Evolutionary conservation across 306 rosid genomes (phyloP).

Genomic region (Lagenaria siceraria): DNA sequence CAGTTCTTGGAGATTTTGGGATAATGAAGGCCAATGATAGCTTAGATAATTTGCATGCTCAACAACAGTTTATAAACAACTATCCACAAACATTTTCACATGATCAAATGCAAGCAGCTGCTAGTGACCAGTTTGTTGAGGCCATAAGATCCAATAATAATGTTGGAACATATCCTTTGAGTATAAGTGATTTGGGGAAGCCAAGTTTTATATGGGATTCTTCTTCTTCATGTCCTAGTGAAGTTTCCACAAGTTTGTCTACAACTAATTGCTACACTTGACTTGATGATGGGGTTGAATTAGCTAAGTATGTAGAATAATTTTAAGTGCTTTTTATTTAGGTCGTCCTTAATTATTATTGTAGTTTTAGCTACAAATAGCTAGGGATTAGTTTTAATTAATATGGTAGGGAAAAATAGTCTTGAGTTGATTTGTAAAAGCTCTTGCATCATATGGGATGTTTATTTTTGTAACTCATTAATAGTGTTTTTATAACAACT

Average conservation of each 20-base stretch:
- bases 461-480: no score
- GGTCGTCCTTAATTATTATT: background rate
- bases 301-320: background rate
- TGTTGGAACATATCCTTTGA: background rate
- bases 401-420: background rate
- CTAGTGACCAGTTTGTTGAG: conserved; percentile 1
- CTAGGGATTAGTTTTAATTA: background rate
- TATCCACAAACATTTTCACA: background rate
- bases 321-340: background rate
- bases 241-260: conserved; percentile 4
- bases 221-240: conserved; percentile 9
- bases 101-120: background rate
- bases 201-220: conserved; percentile 2
- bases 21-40: conserved; percentile 12
- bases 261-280: conserved; percentile 7
- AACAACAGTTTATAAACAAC: background rate
- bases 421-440: no score
- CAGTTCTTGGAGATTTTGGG: conserved; percentile 16
- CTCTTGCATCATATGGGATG: no score
- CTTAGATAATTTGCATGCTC: conserved; percentile 22
- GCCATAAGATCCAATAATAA: background rate
- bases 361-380: background rate
- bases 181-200: background rate
- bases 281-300: background rate
- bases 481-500: no score